These are phyloP conservation scores for Oxyria digyna DNA, from an alignment of 148 eudicot genomes.

Conservation along the genomic window DNA sequence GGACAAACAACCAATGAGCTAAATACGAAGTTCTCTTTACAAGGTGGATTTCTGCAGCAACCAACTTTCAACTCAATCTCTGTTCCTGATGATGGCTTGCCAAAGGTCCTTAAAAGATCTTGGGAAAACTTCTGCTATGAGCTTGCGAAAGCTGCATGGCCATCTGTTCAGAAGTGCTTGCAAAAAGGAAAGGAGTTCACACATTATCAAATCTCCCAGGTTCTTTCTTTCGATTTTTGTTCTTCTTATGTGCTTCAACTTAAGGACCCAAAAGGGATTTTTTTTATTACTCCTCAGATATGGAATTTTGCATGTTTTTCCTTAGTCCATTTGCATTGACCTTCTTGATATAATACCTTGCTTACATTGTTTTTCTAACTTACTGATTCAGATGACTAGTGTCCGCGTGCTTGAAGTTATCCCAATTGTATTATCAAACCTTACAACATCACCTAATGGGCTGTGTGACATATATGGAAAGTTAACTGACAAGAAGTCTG, in stretches of 20 bases:
- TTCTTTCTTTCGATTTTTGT: slow-evolving; percentile 9
- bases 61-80: slow-evolving; percentile 33
- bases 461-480: slow-evolving; percentile 17
- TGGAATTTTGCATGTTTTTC: neutral
- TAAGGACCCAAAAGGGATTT: too few relatives aligned
- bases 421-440: slow-evolving; percentile 52
- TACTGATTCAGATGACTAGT: slow-evolving; percentile 76
- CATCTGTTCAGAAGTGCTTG: slow-evolving; percentile 58
- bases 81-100: slow-evolving; percentile 13
- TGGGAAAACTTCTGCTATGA: slow-evolving; percentile 65
- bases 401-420: slow-evolving; percentile 77
- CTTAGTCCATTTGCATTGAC: neutral
- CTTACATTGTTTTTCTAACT: neutral
- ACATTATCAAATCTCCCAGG: slow-evolving; percentile 72
- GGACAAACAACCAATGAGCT: slow-evolving; percentile 30
- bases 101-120: slow-evolving; percentile 25
- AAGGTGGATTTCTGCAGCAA: slow-evolving; percentile 83
- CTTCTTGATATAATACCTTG: neutral
- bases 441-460: slow-evolving; percentile 20
- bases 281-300: neutral
- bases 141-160: slow-evolving; percentile 67
- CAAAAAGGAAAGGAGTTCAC: slow-evolving; percentile 61
- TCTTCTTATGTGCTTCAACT: neutral
- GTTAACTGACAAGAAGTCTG: slow-evolving; percentile 13
- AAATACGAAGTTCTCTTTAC: slow-evolving; percentile 40